Base-by-base conservation (phyloP, 2,329 filamentous ascomycete genomes). In the Microascus cirrosus region DNA sequence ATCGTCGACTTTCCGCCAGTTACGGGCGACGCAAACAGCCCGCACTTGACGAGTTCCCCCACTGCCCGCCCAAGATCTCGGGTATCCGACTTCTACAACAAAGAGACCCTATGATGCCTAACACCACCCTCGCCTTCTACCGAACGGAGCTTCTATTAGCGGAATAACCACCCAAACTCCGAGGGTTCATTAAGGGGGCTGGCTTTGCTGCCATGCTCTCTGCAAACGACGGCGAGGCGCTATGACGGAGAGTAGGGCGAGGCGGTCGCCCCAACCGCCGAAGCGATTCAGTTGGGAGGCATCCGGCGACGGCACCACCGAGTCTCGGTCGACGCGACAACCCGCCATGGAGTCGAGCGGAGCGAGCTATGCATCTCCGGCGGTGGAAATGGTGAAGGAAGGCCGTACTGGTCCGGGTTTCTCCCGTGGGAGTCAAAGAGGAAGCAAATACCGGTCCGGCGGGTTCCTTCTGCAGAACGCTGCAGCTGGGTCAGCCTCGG, bases 401-500 rank as follows among this genome's bases (percentile, higher is more conserved):
- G 45, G n/a, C 8, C 13, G 39, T n/a, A 8, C 39, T 7, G 45
- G 45, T 5, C 25, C 42, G 18, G 50, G 55, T 22, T 12, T 56
- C 22, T 34, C 6, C 10, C 42, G 42, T 11, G 24, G 28, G n/a
- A 56, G 55, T 24, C 39, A 56, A 25, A 53, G 22, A 34, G 42
- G 32, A 11, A 58, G 42, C 22, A 24, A 13, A 12, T 22, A 24
- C 1, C 10, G 11, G 22, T 45, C 50, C 15, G 56, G 56, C 32
- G 56, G 50, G 11, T 58, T 58, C 36, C 35, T 58, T 8, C 20
- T 58, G 18, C 56, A 54, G 10, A 51, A 54, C 35, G 24, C 45
- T 13, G 48, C 53, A 3, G 50, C 22, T 20, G 20, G n/a, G 20
- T 25, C 48, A 2, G 35, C 6, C 15, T 13, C 35, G 12, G 12